Conservation (phyloP, 345 rosid species). For the Pugionium cornutum region DNA sequence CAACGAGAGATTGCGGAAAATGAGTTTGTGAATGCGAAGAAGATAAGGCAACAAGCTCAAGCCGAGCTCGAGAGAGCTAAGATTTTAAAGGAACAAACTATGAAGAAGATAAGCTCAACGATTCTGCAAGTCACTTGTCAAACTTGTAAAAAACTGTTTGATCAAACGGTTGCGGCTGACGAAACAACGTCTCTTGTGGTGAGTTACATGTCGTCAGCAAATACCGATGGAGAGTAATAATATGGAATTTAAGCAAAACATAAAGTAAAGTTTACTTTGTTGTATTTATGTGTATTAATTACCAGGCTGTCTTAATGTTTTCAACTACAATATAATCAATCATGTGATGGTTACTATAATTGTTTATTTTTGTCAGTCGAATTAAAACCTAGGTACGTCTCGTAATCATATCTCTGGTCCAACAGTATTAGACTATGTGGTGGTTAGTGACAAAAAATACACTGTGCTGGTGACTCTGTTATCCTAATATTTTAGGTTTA, state of each 20-base stretch:
- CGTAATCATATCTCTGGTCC: too few relatives aligned
- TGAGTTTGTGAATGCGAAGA: conserved; percentile 66
- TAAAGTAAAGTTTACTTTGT: too few relatives aligned
- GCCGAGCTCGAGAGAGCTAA: conserved; percentile 73
- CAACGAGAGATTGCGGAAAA: conserved; percentile 77
- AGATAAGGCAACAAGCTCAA: conserved; percentile 72
- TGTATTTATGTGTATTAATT: too few relatives aligned
- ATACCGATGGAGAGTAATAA: conserved; percentile 66
- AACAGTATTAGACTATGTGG: too few relatives aligned
- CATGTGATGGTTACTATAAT: too few relatives aligned
- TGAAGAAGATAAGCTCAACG: conserved; percentile 62
- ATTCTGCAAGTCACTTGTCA: conserved; percentile 75
- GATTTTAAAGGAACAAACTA: conserved; percentile 59
- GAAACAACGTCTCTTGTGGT: conserved; percentile 75
- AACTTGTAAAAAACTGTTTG: conserved; percentile 64
- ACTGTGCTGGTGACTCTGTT: too few relatives aligned
- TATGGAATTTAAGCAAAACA: background rate
- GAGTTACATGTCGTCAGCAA: conserved; percentile 82
- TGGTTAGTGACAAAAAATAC: too few relatives aligned
- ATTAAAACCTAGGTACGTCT: too few relatives aligned
- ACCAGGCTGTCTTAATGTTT: too few relatives aligned
- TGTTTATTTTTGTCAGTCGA: too few relatives aligned
- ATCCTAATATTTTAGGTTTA: too few relatives aligned
- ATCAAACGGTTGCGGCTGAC: conserved; percentile 51
- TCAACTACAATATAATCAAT: too few relatives aligned